Conservation (phyloP, 805 yeast genomes). For the Metschnikowia baotianmanensis region DNA sequence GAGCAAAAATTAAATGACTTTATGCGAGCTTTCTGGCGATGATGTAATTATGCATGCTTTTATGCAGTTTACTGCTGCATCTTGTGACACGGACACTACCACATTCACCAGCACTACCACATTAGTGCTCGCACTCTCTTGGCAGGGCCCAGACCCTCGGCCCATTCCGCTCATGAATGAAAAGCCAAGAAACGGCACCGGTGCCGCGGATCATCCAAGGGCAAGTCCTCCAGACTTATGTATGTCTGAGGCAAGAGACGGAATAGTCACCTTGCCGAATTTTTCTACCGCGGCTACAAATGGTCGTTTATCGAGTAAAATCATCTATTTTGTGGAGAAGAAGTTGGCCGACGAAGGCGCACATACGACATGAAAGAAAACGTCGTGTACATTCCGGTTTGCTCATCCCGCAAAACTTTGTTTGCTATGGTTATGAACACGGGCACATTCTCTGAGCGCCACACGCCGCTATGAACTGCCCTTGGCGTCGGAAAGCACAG, state of each 20-base stretch:
- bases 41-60: not conserved
- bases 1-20: conserved; percentile 4
- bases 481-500: conserved; percentile 11
- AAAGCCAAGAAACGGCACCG: not conserved
- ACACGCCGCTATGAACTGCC: too few relatives aligned
- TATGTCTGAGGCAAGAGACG: not conserved
- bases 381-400: too few relatives aligned
- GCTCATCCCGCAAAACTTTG: too few relatives aligned
- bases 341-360: too few relatives aligned
- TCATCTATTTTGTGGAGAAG: too few relatives aligned
- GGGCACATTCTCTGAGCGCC: too few relatives aligned
- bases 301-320: too few relatives aligned
- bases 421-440: not conserved
- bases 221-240: not conserved
- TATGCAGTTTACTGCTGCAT: conserved; percentile 1
- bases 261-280: too few relatives aligned
- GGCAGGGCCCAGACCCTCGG: conserved; percentile 5
- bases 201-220: too few relatives aligned
- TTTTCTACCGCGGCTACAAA: too few relatives aligned
- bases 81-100: not conserved
- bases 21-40: conserved; percentile 1
- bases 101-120: not conserved
- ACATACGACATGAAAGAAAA: too few relatives aligned
- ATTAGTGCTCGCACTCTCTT: conserved; percentile 1
- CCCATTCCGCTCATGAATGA: not conserved